Evolutionary conservation across 2,329 filamentous ascomycete species (phyloP), one percentile per base, ranked within the genome.

Genomic region (Peltaster fructicola): DNA sequence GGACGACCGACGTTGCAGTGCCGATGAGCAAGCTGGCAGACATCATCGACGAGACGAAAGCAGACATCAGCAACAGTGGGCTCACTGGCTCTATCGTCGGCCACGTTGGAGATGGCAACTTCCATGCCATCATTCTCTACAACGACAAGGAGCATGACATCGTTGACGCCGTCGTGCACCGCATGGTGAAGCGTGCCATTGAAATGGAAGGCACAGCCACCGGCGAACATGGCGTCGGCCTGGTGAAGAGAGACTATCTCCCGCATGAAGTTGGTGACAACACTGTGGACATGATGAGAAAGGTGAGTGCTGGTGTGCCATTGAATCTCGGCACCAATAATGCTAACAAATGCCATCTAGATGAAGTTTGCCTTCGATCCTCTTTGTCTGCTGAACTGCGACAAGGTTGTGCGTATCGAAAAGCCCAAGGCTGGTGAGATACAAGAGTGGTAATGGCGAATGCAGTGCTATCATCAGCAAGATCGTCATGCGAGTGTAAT

Each of bases 221-320:
- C 8, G 80, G 79, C 26, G 79, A 90, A 51, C 79, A 90, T 48
- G 79, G 79, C 20, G 73, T 88, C 26, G 79, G 79, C 5, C 56
- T 90, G 23, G 75, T 85, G 29, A 90, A 90, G 65, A 61, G 79
- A 37, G 79, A 88, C 45, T 85, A 85, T 44, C 60, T 90, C 20
- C 62, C 69, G 7, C 74, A 84, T 43, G 79, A 90, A 52, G 57
- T 88, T 19, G 77, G 79, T 8, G 59, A 69, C 47, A 59, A 53
- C 8, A 80, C 78, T 0, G 77, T 90, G 6, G 76, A 84, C 52
- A 61, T 74, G 12, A 90, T 90, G 79, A 66, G 79, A 51, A 78
- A 74, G 62, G 71, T 76, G 51, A 40, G 59, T 50, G 11, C 20
- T 11, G 14, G 6, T n/a, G n/a, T n/a, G n/a, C n/a, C n/a, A n/a